phyloP scores from a whole-genome alignment of 2,329 filamentous ascomycete genomes.

The Calycina marina region DNA sequence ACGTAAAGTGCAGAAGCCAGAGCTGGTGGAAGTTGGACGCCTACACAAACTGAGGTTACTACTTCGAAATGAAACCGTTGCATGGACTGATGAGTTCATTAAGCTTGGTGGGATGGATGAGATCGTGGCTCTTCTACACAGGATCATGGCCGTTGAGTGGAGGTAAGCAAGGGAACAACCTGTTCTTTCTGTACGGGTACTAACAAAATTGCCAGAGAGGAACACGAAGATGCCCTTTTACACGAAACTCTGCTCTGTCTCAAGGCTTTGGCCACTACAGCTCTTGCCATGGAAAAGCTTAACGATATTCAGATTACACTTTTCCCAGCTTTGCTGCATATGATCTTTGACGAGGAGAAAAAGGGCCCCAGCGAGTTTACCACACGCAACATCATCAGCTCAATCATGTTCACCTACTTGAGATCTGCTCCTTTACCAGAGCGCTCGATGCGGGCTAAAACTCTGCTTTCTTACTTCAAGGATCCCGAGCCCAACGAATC shows the following conservation, averaged over 20 bases:
- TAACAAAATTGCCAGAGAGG: constrained; percentile 47
- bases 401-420: constrained; percentile 78
- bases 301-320: constrained; percentile 64
- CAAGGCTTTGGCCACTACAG: constrained; percentile 88
- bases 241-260: constrained; percentile 87
- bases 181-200: constrained; percentile 25
- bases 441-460: constrained; percentile 51
- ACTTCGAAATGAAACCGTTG: constrained; percentile 84
- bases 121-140: constrained; percentile 70
- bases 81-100: constrained; percentile 91
- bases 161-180: constrained; percentile 41
- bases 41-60: constrained; percentile 83
- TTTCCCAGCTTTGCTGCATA: constrained; percentile 71
- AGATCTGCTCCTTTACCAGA: constrained; percentile 48
- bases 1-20: constrained; percentile 64
- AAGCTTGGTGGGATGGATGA: constrained; percentile 82
- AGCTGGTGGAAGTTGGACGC: constrained; percentile 82
- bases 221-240: constrained; percentile 84
- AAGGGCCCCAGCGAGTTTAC: constrained; percentile 96
- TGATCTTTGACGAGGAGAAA: constrained; percentile 96
- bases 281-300: constrained; percentile 68
- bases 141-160: constrained; percentile 95
- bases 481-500: constrained; percentile 67
- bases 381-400: constrained; percentile 80
- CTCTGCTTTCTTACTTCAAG: constrained; percentile 65